Evolutionary conservation across 345 rosid species (phyloP).

Genomic region (Hibiscus trionum): DNA sequence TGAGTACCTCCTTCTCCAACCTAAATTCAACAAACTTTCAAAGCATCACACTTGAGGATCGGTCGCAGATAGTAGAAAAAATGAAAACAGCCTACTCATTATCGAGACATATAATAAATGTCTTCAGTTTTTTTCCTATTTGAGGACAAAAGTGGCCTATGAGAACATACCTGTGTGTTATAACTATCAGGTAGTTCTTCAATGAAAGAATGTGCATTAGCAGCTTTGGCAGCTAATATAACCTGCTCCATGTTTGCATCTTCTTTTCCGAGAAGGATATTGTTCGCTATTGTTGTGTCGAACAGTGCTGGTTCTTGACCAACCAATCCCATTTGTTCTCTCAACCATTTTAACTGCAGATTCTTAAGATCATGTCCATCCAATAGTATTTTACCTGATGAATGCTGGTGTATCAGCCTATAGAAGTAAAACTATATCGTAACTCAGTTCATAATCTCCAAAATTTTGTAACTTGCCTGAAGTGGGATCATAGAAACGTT

Average conservation of each 20-base stretch:
- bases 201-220: conserved; percentile 74
- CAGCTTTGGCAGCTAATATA: conserved; percentile 61
- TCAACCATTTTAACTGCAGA: conserved; percentile 62
- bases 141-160: not conserved
- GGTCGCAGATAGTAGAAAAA: not conserved
- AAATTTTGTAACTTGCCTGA: conserved; percentile 36
- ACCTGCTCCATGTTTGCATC: conserved; percentile 46
- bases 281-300: conserved; percentile 58
- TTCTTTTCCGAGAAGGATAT: conserved; percentile 62
- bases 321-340: conserved; percentile 83
- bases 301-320: conserved; percentile 87
- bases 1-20: conserved; percentile 96
- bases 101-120: not conserved
- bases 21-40: conserved; percentile 27
- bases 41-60: conserved; percentile 1
- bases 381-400: conserved; percentile 47
- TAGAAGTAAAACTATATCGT: not conserved
- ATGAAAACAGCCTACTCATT: not conserved
- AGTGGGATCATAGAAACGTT: conserved; percentile 75
- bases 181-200: conserved; percentile 57
- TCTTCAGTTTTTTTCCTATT: not conserved
- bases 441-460: not conserved
- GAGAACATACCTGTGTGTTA: conserved; percentile 47
- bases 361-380: conserved; percentile 60
- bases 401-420: not conserved